Conservation (phyloP, 768 basidiomycete species). For the Tephrocybe sp. region DNA sequence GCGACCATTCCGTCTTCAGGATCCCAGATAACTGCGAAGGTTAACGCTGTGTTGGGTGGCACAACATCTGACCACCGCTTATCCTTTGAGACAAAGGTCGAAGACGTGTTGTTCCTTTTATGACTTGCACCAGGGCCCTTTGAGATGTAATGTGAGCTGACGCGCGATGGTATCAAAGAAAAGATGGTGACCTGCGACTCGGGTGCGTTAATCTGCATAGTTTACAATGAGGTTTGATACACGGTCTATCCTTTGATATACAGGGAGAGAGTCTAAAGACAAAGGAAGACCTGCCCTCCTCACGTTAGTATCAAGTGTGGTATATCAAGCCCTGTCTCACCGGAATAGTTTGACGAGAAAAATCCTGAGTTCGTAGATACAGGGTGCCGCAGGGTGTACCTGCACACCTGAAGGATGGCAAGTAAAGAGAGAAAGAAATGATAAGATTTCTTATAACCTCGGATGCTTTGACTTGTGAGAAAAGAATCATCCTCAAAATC, state of each 20-base stretch:
- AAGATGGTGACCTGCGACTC: too few species aligned
- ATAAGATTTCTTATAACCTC: not conserved
- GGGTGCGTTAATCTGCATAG: too few species aligned
- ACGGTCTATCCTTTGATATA: too few species aligned
- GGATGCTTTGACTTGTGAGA: too few species aligned
- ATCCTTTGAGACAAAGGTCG: slow-evolving; percentile 8
- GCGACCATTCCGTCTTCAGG: slow-evolving; percentile 54
- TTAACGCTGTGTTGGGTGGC: slow-evolving; percentile 53
- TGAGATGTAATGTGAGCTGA: not conserved
- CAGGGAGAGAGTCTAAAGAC: too few species aligned
- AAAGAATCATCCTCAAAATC: too few species aligned
- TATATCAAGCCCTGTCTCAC: too few species aligned
- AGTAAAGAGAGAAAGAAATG: not conserved
- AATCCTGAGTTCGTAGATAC: not conserved
- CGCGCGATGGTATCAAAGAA: too few species aligned
- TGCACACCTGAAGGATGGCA: not conserved
- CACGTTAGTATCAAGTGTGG: too few species aligned
- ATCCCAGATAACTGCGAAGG: slow-evolving; percentile 61
- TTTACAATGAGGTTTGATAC: too few species aligned
- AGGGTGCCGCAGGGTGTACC: not conserved
- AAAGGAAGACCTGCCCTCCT: too few species aligned
- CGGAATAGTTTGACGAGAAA: too few species aligned
- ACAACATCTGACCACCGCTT: slow-evolving; percentile 56
- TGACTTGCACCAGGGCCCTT: not conserved
- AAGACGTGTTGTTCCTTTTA: not conserved